Evolutionary conservation across 192 early-diverging fungal genomes (phyloP).

Genomic region (Mortierella alpina): DNA sequence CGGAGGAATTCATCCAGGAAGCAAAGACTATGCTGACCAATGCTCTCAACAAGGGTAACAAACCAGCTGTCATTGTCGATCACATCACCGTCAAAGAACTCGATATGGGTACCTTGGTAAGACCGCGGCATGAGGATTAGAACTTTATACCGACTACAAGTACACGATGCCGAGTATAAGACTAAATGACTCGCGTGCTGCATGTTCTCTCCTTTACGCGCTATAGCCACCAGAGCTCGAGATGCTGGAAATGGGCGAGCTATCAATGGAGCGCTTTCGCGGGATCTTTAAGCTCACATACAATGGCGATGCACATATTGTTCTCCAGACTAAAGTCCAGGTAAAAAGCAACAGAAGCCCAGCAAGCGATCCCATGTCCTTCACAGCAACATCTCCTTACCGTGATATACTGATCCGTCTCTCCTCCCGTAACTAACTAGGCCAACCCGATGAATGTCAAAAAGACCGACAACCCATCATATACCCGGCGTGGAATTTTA

Average conservation of each 20-base stretch:
- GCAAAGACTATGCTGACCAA: constrained; percentile 87
- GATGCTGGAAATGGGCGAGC: constrained; percentile 96
- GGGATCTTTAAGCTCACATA: constrained; percentile 97
- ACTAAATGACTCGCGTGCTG: too few relatives aligned
- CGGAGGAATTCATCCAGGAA: constrained; percentile 85
- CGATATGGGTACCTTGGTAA: constrained; percentile 90
- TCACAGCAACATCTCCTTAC: constrained; percentile 30
- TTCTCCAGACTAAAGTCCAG: constrained; percentile 94
- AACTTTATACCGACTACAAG: too few relatives aligned
- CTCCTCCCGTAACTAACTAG: constrained; percentile 38
- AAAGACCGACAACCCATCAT: constrained; percentile 67
- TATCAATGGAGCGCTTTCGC: constrained; percentile 92
- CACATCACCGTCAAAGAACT: constrained; percentile 93
- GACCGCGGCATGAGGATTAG: background rate
- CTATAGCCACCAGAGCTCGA: constrained; percentile 93
- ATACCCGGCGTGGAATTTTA: constrained; percentile 75
- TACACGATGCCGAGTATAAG: too few relatives aligned
- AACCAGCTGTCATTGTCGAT: constrained; percentile 92
- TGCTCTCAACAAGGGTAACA: constrained; percentile 95
- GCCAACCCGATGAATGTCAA: constrained; percentile 81
- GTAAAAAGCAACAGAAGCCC: constrained; percentile 46
- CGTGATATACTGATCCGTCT: background rate
- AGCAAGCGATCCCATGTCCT: background rate
- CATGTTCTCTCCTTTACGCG: background rate
- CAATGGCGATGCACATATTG: constrained; percentile 91